Base-by-base conservation (phyloP, 2,329 filamentous ascomycete genomes). In the Fusarium nematophilum region DNA sequence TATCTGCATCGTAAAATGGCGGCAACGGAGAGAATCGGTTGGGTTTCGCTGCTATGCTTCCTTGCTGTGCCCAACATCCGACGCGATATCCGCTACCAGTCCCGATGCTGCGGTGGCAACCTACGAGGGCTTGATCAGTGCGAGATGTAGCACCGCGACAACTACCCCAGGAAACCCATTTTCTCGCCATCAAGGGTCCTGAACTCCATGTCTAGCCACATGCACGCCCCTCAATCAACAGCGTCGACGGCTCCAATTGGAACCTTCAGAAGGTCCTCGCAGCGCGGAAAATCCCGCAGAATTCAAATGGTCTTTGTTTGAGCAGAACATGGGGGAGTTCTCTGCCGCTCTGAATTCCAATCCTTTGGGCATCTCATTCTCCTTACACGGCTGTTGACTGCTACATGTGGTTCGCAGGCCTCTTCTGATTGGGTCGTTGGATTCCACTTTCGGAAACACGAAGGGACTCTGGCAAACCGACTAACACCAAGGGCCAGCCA, bases 361-460 rank as follows among this genome's bases (percentile, higher is more conserved):
- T 45, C 33, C 14, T 43, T 14, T 31, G 40, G 34, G 27, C 23
- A 37, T 38, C 11, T 23, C 21, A 40, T 26, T 57, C 34, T 48
- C 67, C 67, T 53, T 62, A 67, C 53, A 58, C 7, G 49, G 33
- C 18, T 43, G 61, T 34, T 46, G 31, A 61, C 50, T 44, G 57
- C 61, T 63, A 39, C 68, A 70, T 70, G 68, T 70, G 68, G 57
- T 61, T 42, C 45, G 27, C 40, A 57, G 40, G 51, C 37, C 36
- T 36, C 8, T 31, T 58, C 39, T 65, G 61, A 69, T 69, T 69
- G n/a, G 67, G 67, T 36, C 11, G 26, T 8, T 43, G 13, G 9
- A 7, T 51, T 34, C 61, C 43, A 43, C 26, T 6, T 52, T 58
- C 42, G 26, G 54, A 53, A 17, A 56, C 36, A 51, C 44, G 34